Percentiles rank a stretch among this genome's conserved stretches.
These are phyloP conservation scores for Ormosia semicastrata DNA, from an alignment of 306 rosid genomes.

Conservation along the genomic window DNA sequence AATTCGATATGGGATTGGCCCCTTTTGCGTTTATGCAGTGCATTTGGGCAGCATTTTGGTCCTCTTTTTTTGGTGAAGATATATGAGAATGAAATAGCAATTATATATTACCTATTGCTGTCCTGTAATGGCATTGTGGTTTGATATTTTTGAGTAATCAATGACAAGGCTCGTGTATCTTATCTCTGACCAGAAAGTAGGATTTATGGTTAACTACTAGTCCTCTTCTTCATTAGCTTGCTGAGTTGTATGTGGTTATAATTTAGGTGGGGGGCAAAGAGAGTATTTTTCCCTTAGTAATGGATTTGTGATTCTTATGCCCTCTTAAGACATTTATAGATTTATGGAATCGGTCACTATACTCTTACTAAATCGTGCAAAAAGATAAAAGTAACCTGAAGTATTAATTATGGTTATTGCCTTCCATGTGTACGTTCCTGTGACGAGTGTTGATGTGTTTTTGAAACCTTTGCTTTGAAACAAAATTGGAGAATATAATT, in stretches of 20 bases:
- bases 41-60: not conserved
- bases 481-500: not conserved
- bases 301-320: not conserved
- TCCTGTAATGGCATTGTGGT: not conserved
- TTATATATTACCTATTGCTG: not conserved
- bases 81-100: not conserved
- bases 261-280: not conserved
- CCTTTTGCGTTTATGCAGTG: not conserved
- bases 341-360: not conserved
- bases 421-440: not conserved
- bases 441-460: not conserved
- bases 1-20: not conserved
- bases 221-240: not conserved
- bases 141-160: not conserved
- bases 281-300: not conserved
- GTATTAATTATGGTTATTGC: not conserved
- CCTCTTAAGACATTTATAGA: not conserved
- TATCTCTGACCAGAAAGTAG: not conserved
- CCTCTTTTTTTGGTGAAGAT: not conserved
- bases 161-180: not conserved
- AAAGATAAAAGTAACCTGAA: not conserved
- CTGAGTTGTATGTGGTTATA: not conserved
- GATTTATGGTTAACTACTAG: not conserved
- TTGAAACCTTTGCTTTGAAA: not conserved
- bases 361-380: not conserved